These are phyloP conservation scores for Lophiostoma macrostomum DNA, from an alignment of 495 filamentous ascomycete genomes.

Conservation along the genomic window DNA sequence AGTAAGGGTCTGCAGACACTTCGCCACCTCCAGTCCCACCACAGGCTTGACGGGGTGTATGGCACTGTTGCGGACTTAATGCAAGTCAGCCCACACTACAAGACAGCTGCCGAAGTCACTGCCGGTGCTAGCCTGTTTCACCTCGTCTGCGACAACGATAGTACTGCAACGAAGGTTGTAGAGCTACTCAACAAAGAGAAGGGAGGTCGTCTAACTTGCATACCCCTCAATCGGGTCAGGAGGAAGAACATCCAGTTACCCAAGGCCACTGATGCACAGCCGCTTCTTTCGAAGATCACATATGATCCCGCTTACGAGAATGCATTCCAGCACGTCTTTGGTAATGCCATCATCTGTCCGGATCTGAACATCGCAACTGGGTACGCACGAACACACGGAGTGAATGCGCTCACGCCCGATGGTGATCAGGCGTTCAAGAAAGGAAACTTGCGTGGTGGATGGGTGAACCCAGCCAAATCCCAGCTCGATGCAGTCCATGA, in stretches of 20 bases:
- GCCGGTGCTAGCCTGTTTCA: slow-evolving; percentile 93
- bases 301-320: slow-evolving; percentile 74
- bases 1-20: slow-evolving; percentile 79
- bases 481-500: slow-evolving; percentile 77
- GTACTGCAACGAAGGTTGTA: slow-evolving; percentile 76
- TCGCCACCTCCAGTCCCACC: slow-evolving; percentile 69
- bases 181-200: slow-evolving; percentile 75
- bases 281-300: slow-evolving; percentile 80
- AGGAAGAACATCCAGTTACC: slow-evolving; percentile 70
- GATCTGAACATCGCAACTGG: slow-evolving; percentile 80
- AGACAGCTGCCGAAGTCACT: slow-evolving; percentile 86
- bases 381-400: slow-evolving; percentile 83
- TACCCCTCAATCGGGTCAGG: slow-evolving; percentile 81
- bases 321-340: slow-evolving; percentile 91
- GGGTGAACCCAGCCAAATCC: slow-evolving; percentile 76
- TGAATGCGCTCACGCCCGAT: slow-evolving; percentile 89
- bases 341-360: slow-evolving; percentile 90
- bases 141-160: slow-evolving; percentile 91
- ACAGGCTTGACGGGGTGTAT: slow-evolving; percentile 81
- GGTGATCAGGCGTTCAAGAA: slow-evolving; percentile 92
- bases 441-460: slow-evolving; percentile 92
- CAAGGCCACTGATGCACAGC: slow-evolving; percentile 78
- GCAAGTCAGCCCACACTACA: slow-evolving; percentile 77
- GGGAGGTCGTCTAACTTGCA: slow-evolving; percentile 88
- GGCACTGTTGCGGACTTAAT: slow-evolving; percentile 90